Percentiles rank a stretch among this genome's conserved stretches.
These are phyloP conservation scores for Picocystis sp. DNA, from an alignment of 163 green algal species.

Conservation along the genomic window DNA sequence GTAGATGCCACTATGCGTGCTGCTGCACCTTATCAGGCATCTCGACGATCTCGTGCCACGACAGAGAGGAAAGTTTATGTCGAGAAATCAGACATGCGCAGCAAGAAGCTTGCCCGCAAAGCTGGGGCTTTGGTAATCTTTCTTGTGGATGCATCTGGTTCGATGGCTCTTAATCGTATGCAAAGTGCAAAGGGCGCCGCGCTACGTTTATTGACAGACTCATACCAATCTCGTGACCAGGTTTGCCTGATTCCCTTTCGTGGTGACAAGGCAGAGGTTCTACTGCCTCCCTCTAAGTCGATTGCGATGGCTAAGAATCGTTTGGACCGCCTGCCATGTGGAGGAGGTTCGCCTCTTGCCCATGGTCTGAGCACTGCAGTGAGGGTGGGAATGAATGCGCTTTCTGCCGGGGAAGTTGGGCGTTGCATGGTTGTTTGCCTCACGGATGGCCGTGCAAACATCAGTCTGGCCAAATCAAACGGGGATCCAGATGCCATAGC, in stretches of 20 bases:
- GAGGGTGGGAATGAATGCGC: constrained; percentile 27
- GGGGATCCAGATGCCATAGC: constrained; percentile 71
- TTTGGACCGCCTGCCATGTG: constrained; percentile 87
- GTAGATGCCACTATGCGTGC: constrained; percentile 91
- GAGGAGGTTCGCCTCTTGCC: constrained; percentile 83
- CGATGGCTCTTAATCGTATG: constrained; percentile 98
- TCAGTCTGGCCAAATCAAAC: constrained; percentile 75
- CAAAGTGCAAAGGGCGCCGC: constrained; percentile 87
- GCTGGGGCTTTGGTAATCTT: constrained; percentile 92
- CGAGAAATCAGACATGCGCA: constrained; percentile 82
- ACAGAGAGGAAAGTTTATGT: constrained; percentile 71
- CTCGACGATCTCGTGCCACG: constrained; percentile 30
- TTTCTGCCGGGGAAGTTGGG: constrained; percentile 50
- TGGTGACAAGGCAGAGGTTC: constrained; percentile 88
- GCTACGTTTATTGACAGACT: constrained; percentile 80
- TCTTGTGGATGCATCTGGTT: constrained; percentile 88
- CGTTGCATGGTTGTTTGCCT: constrained; percentile 92
- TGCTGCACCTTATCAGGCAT: constrained; percentile 85
- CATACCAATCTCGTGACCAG: constrained; percentile 84
- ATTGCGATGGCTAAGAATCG: constrained; percentile 90
- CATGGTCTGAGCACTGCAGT: constrained; percentile 77
- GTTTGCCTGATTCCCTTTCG: constrained; percentile 96
- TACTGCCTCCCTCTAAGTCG: constrained; percentile 90
- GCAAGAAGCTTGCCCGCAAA: constrained; percentile 91
- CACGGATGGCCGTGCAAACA: constrained; percentile 91